Conservation (phyloP, 2,329 filamentous ascomycete species). For the Stagonosporopsis tanaceti region DNA sequence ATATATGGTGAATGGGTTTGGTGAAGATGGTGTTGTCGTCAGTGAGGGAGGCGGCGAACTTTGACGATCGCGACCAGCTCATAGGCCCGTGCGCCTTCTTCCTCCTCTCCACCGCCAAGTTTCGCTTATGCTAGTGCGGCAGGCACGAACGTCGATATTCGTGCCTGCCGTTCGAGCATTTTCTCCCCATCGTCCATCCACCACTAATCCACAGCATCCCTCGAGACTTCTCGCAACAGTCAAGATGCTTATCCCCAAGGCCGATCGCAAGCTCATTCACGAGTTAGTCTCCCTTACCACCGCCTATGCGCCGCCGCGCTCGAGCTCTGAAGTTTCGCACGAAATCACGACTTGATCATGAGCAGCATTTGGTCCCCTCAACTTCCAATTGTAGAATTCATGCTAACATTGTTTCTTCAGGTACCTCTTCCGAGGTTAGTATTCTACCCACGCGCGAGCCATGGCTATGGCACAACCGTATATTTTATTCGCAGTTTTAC, state of each 20-base stretch:
- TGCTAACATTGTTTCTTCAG: conserved; percentile 38
- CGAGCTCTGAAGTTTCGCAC: conserved; percentile 38
- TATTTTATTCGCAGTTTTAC: conserved; percentile 43
- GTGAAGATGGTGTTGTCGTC: conserved; percentile 7
- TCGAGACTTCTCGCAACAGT: conserved; percentile 44
- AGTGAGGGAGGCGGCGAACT: conserved; percentile 10
- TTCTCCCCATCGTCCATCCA: conserved; percentile 20
- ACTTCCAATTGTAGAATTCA: conserved; percentile 17
- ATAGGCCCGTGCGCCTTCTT: conserved; percentile 18
- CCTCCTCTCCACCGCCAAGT: conserved; percentile 11
- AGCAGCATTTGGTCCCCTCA: conserved; percentile 23
- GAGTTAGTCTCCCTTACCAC: conserved; percentile 77
- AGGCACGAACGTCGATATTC: conserved; percentile 25
- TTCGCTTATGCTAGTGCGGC: conserved; percentile 21
- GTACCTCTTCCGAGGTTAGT: conserved; percentile 56
- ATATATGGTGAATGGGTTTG: too few species aligned
- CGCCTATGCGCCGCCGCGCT: conserved; percentile 31
- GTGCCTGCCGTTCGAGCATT: conserved; percentile 3
- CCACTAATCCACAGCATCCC: conserved; percentile 32
- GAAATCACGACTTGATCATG: conserved; percentile 42
- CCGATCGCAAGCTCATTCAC: conserved; percentile 99
- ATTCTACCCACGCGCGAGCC: conserved; percentile 40
- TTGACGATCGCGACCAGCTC: conserved; percentile 5
- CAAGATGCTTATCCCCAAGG: conserved; percentile 94
- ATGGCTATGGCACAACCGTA: conserved; percentile 51